Evolutionary conservation across 2,329 filamentous ascomycete species (phyloP).

Genomic region (Fonsecaea nubica): DNA sequence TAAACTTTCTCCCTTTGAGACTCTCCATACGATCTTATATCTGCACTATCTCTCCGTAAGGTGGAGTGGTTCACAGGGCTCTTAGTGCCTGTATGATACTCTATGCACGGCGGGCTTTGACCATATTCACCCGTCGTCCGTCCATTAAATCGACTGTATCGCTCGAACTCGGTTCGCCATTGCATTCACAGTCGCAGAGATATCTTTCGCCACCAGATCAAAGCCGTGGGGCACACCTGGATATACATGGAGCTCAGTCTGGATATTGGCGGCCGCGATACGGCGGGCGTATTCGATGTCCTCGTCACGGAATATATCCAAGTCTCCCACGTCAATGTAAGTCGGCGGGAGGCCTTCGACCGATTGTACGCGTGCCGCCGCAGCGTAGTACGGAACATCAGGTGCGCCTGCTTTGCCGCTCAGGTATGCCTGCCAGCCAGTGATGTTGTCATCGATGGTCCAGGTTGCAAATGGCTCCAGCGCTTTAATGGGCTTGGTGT

Average conservation of each 20-base stretch:
- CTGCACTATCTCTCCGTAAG: too few relatives aligned
- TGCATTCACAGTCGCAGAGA: slow-evolving; percentile 26
- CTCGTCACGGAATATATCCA: slow-evolving; percentile 55
- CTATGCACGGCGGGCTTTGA: background rate
- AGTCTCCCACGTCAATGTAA: slow-evolving; percentile 54
- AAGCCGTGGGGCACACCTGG: slow-evolving; percentile 52
- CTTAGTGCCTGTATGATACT: background rate
- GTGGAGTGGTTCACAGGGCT: background rate
- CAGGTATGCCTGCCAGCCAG: slow-evolving; percentile 53
- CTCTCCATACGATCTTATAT: too few relatives aligned
- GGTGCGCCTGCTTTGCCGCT: slow-evolving; percentile 18
- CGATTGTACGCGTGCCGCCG: slow-evolving; percentile 47
- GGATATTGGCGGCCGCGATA: slow-evolving; percentile 52
- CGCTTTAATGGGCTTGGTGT: slow-evolving; percentile 44
- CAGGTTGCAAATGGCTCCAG: slow-evolving; percentile 48
- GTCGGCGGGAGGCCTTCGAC: slow-evolving; percentile 51
- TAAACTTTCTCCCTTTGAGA: too few relatives aligned
- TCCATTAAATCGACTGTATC: background rate
- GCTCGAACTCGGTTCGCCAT: slow-evolving; percentile 32
- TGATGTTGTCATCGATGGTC: slow-evolving; percentile 49
- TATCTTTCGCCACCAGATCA: slow-evolving; percentile 42
- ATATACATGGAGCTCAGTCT: slow-evolving; percentile 54
- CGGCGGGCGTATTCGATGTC: slow-evolving; percentile 50
- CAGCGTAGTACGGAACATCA: slow-evolving; percentile 45
- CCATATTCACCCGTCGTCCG: background rate